A percentile compares a stretch with the other conserved stretches of the same genome.
Evolutionary conservation across 1,284 basidiomycete species (phyloP).

Genomic region (Agaricales sp.): DNA sequence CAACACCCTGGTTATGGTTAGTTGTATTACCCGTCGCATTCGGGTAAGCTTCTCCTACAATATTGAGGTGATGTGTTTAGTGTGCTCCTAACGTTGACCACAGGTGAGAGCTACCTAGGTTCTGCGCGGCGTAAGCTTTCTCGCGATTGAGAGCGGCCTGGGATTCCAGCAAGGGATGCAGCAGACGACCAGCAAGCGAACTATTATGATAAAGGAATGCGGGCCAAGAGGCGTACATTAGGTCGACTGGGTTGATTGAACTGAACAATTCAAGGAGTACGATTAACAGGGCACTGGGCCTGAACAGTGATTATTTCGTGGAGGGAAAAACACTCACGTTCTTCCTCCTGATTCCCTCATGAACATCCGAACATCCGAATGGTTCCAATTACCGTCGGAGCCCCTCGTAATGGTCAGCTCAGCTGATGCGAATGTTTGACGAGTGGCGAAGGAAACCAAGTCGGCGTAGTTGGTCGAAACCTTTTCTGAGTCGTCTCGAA

Average conservation of each 20-base stretch:
- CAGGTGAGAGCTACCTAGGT: too few species aligned
- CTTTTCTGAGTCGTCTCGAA: constrained; percentile 4
- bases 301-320: too few species aligned
- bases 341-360: constrained; percentile 31
- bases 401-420: constrained; percentile 12
- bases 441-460: constrained; percentile 24
- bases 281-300: too few species aligned
- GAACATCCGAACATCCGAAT: constrained; percentile 33
- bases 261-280: too few species aligned
- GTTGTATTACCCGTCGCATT: background rate
- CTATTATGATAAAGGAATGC: constrained; percentile 28
- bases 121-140: constrained; percentile 1
- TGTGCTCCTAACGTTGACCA: too few species aligned
- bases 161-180: constrained; percentile 27
- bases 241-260: constrained; percentile 28
- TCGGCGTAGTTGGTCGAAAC: constrained; percentile 21
- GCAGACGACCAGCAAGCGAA: constrained; percentile 21
- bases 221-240: constrained; percentile 28
- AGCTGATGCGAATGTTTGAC: constrained; percentile 24
- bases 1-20: background rate
- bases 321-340: constrained; percentile 14
- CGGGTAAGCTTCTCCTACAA: background rate
- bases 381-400: constrained; percentile 19
- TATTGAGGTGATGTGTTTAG: too few species aligned
- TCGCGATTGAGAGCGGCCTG: constrained; percentile 11